phyloP scores from a whole-genome alignment of 371 early-diverging fungal genomes.

The Mucor racemosus region DNA sequence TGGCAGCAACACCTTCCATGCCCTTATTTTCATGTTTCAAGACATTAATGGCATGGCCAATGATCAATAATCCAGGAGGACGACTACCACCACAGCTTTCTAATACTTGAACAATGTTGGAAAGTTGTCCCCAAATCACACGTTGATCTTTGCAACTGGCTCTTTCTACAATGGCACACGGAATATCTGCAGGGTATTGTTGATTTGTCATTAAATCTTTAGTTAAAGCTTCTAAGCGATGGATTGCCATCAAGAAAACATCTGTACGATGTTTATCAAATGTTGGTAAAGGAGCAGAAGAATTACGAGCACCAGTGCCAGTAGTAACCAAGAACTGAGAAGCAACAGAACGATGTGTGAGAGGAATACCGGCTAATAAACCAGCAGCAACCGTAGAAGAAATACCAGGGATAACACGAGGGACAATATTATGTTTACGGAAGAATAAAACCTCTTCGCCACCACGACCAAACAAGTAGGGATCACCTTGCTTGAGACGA shows the following conservation, averaged over 20 bases:
- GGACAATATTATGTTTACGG: slow-evolving; percentile 64
- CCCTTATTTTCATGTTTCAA: slow-evolving; percentile 43
- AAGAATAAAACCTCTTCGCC: slow-evolving; percentile 88
- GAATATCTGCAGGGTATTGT: slow-evolving; percentile 65
- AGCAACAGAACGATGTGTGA: slow-evolving; percentile 88
- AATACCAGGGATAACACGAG: slow-evolving; percentile 84
- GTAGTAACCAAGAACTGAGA: slow-evolving; percentile 87
- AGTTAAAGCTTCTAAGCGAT: slow-evolving; percentile 66
- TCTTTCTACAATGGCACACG: slow-evolving; percentile 77
- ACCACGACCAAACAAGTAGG: slow-evolving; percentile 92
- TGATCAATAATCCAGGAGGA: slow-evolving; percentile 78
- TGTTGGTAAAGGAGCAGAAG: slow-evolving; percentile 60
- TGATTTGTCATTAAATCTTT: slow-evolving; percentile 58
- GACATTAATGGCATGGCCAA: slow-evolving; percentile 63
- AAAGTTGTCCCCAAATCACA: slow-evolving; percentile 62
- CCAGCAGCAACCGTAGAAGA: slow-evolving; percentile 81
- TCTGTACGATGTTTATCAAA: slow-evolving; percentile 74
- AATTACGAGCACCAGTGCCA: slow-evolving; percentile 67
- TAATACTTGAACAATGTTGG: slow-evolving; percentile 62
- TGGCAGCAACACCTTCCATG: slow-evolving; percentile 41
- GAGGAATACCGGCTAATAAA: slow-evolving; percentile 78
- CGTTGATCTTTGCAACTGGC: slow-evolving; percentile 78
- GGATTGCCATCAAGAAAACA: slow-evolving; percentile 90
- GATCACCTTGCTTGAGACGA: slow-evolving; percentile 89
- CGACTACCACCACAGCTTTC: slow-evolving; percentile 70